Percentiles rank a stretch among this genome's conserved stretches.
Evolutionary conservation across 2,329 filamentous ascomycete genomes (phyloP).

Genomic region (Trichoderma oligosporum): DNA sequence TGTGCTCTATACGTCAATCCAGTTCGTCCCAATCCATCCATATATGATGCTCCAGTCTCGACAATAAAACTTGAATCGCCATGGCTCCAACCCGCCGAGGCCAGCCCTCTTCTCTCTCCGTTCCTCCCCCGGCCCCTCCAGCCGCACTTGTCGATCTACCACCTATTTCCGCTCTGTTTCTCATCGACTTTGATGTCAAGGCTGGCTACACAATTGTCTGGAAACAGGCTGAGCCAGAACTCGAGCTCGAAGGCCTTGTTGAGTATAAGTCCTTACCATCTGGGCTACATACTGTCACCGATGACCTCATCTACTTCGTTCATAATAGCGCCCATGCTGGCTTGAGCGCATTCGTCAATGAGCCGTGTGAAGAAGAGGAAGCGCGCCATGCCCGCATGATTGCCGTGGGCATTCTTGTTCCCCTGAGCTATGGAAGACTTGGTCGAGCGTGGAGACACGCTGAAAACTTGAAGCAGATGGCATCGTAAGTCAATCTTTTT

Average conservation of each 20-base stretch:
- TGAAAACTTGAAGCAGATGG: conserved; percentile 68
- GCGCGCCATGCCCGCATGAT: conserved; percentile 89
- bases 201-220: conserved; percentile 87
- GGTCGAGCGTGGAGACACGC: conserved; percentile 90
- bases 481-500: conserved; percentile 49
- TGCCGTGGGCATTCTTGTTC: conserved; percentile 83
- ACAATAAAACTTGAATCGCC: conserved; percentile 19
- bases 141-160: conserved; percentile 32
- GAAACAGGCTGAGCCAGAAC: conserved; percentile 68
- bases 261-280: conserved; percentile 97
- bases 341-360: conserved; percentile 86
- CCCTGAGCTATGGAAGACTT: conserved; percentile 76
- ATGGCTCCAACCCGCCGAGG: conserved; percentile 42
- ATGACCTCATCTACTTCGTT: conserved; percentile 92
- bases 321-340: conserved; percentile 77
- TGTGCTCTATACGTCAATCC: not conserved
- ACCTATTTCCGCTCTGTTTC: conserved; percentile 69
- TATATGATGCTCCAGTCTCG: too few species aligned
- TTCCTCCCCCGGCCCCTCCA: conserved; percentile 31
- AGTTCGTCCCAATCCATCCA: conserved; percentile 28
- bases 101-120: conserved; percentile 39
- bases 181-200: conserved; percentile 90
- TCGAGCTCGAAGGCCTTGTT: conserved; percentile 78
- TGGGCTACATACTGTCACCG: conserved; percentile 79
- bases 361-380: conserved; percentile 68